These are phyloP conservation scores for Gautieria morchelliformis DNA, from an alignment of 768 basidiomycete species.

Conservation along the genomic window DNA sequence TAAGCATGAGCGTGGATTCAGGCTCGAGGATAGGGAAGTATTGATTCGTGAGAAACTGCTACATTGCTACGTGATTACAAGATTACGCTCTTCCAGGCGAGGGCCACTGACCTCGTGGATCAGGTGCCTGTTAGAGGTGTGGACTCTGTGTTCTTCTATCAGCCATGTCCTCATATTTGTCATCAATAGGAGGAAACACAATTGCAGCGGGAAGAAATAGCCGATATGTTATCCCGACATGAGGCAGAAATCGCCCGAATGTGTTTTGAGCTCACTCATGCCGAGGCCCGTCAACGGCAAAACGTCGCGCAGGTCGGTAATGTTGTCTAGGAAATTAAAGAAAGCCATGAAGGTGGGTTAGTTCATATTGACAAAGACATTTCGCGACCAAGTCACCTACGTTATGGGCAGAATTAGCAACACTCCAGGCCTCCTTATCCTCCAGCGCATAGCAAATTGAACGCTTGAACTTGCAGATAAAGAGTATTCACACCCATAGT, in stretches of 20 bases:
- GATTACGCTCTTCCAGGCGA: conserved; percentile 57
- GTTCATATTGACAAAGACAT: background rate
- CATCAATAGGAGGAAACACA: background rate
- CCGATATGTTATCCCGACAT: conserved; percentile 11
- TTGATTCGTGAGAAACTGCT: conserved; percentile 46
- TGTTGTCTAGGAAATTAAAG: conserved; percentile 33
- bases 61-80: conserved; percentile 55
- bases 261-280: conserved; percentile 12
- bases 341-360: conserved; percentile 36
- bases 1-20: conserved; percentile 41
- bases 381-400: background rate
- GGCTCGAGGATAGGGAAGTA: conserved; percentile 44
- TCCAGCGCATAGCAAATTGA: conserved; percentile 43
- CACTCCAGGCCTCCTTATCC: conserved; percentile 36
- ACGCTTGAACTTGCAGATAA: conserved; percentile 47
- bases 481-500: conserved; percentile 42
- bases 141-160: background rate
- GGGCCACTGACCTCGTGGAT: conserved; percentile 50
- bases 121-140: conserved; percentile 41
- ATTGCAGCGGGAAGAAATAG: conserved; percentile 23
- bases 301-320: conserved; percentile 30
- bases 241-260: conserved; percentile 10
- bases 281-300: conserved; percentile 10
- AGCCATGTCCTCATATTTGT: background rate
- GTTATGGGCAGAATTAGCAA: conserved; percentile 33